Evolutionary conservation across 163 green algal genomes (phyloP), one percentile per base, ranked within the genome.

Genomic region (Coccomyxa subellipsoidea): DNA sequence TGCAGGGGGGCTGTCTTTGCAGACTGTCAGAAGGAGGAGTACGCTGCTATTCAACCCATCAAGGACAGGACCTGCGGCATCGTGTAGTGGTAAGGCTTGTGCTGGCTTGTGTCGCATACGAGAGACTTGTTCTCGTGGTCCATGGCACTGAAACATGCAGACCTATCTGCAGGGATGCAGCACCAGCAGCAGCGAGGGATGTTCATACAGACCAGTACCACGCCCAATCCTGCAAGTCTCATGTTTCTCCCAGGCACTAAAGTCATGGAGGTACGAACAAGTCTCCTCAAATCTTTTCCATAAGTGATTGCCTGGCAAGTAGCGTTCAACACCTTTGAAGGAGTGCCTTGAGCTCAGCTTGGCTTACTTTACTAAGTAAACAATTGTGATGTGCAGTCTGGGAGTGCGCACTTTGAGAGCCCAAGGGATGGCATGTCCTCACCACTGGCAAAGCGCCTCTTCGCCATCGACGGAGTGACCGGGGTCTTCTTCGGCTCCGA

Each of bases 201-300:
- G 92, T 99, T 99, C 91, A 98, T 99, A 38, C 96, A 99, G 88
- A 99, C 95, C 29, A 94, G 99, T 88, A 78, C 85, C 12, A 99
- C 97, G 8, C 97, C 97, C 34, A 99, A 99, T 88, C 96, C 97
- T 1, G 82, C 92, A 15, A 97, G 92, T 80, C 89, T 99, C 29
- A 99, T 99, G 96, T 99, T 99, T 83, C 38, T 98, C 36, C 96
- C 97, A 4, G 96, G 96, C 23, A 86, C 90, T 72, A 40, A 85
- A 47, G 95, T 99, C 10, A 92, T 97, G 90, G 90, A 95, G 88
- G 91, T 93, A 66, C 77, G 88, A 34, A n/a, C n/a, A 12, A 31
- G 4, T 27, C 34, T n/a, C 71, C 25, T 31, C 27, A 47, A 6
- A 31, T 47, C 2, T 5, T 54, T n/a, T 36, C 8, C 23, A 40